Percentiles rank a stretch among this genome's conserved stretches.
Evolutionary conservation across 148 eudicot genomes (phyloP).

Genomic region (Euryodendron excelsum): DNA sequence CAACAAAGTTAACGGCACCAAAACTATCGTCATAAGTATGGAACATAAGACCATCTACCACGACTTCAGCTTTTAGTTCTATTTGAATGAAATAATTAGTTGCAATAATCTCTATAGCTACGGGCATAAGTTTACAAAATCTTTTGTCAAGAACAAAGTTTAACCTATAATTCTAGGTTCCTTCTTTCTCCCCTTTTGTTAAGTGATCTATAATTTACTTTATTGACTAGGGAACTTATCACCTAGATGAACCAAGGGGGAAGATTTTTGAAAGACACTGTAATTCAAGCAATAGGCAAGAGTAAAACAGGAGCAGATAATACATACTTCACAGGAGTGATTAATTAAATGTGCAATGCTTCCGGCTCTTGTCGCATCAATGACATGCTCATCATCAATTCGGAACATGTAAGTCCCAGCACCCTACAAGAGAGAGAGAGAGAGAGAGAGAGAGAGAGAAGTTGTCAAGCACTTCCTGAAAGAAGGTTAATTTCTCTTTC

Average conservation of each 20-base stretch:
- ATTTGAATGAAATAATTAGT: neutral
- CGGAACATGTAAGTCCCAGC: slow-evolving; percentile 99
- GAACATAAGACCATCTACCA: neutral
- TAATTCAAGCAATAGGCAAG: neutral
- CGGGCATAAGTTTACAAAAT: neutral
- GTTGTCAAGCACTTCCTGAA: neutral
- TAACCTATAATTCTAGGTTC: neutral
- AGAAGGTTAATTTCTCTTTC: neutral
- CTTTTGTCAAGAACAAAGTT: neutral
- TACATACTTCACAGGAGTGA: slow-evolving; percentile 91
- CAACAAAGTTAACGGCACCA: neutral
- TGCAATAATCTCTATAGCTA: neutral
- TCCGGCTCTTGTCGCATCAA: slow-evolving; percentile 97
- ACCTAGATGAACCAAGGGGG: neutral
- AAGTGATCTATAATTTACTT: neutral
- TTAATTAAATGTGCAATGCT: slow-evolving; percentile 98
- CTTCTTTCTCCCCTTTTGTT: neutral
- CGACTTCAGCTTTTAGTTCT: neutral
- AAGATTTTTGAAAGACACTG: neutral
- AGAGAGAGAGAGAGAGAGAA: neutral
- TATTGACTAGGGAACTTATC: neutral
- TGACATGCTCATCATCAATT: slow-evolving; percentile 88
- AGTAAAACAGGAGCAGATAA: neutral
- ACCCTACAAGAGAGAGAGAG: slow-evolving; percentile 56
- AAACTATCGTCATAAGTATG: neutral